phyloP scores from a whole-genome alignment of 2,329 filamentous ascomycete genomes.

The Colletotrichum australisinense region DNA sequence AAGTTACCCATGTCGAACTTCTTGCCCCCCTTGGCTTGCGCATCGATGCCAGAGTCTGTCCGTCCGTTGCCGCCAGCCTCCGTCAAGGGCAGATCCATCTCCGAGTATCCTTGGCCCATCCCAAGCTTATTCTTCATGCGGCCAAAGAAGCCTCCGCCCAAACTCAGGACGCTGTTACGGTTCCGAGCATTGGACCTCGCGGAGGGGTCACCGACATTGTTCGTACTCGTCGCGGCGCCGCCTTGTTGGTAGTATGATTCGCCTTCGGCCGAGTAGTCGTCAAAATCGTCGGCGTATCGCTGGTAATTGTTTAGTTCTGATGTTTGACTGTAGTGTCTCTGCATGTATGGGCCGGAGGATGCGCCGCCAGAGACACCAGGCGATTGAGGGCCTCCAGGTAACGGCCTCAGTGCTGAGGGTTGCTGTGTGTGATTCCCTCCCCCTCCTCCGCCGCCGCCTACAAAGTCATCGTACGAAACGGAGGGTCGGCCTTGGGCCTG shows the following conservation, averaged over 20 bases:
- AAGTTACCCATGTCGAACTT: constrained; percentile 80
- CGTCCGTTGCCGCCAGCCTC: constrained; percentile 69
- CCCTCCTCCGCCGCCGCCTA: constrained; percentile 68
- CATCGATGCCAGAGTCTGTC: constrained; percentile 54
- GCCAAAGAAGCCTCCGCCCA: constrained; percentile 89
- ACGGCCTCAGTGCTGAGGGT: constrained; percentile 53
- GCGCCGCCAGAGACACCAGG: constrained; percentile 36
- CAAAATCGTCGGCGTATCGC: constrained; percentile 88
- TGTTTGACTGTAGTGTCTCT: constrained; percentile 74
- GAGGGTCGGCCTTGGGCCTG: constrained; percentile 77
- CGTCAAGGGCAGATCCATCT: constrained; percentile 97
- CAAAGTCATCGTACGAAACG: constrained; percentile 94
- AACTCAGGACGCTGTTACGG: constrained; percentile 87
- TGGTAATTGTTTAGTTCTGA: constrained; percentile 90
- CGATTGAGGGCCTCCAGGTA: constrained; percentile 41
- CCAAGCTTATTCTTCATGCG: constrained; percentile 91
- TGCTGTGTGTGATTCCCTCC: constrained; percentile 49
- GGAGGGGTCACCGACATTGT: constrained; percentile 35
- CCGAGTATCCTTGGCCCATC: constrained; percentile 89
- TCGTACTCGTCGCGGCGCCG: constrained; percentile 18
- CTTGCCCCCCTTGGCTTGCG: constrained; percentile 58
- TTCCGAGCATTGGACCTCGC: constrained; percentile 70
- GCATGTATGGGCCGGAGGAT: constrained; percentile 55
- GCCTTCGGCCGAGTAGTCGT: constrained; percentile 83
- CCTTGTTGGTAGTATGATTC: constrained; percentile 87